Conservation (phyloP, 495 filamentous ascomycete species). For the Poronia punctata region DNA sequence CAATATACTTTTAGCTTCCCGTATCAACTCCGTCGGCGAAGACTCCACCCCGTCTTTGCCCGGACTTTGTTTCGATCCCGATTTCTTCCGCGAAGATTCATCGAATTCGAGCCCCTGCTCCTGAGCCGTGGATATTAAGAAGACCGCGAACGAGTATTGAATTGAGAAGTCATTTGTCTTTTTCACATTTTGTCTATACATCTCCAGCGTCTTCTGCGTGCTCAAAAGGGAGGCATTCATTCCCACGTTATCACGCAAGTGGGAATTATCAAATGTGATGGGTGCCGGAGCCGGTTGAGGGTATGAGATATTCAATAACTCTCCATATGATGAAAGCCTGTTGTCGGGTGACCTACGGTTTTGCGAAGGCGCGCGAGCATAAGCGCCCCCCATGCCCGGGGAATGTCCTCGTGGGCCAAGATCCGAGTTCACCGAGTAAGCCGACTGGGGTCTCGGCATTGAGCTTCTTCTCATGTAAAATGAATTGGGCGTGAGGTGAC, state of each 20-base stretch:
- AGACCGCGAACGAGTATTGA: conserved; percentile 92
- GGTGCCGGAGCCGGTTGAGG: conserved; percentile 74
- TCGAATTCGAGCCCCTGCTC: conserved; percentile 47
- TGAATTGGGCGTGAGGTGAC: conserved; percentile 51
- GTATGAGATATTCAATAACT: conserved; percentile 83
- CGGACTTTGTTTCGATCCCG: conserved; percentile 38
- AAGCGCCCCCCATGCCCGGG: conserved; percentile 39
- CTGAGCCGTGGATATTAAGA: conserved; percentile 80
- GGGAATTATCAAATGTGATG: conserved; percentile 66
- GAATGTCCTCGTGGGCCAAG: conserved; percentile 53
- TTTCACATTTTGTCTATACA: conserved; percentile 95
- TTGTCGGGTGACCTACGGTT: conserved; percentile 67
- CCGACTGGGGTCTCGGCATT: conserved; percentile 59
- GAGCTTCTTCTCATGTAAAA: conserved; percentile 44
- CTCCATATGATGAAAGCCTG: conserved; percentile 73
- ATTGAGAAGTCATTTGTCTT: conserved; percentile 84
- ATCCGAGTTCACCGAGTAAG: conserved; percentile 67
- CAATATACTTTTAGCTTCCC: conserved; percentile 84
- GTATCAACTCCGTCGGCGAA: conserved; percentile 60
- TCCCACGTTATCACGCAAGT: conserved; percentile 70
- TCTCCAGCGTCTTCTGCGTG: conserved; percentile 85
- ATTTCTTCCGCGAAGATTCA: conserved; percentile 31
- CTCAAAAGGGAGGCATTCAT: conserved; percentile 84
- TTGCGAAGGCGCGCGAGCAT: conserved; percentile 52
- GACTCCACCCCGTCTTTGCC: conserved; percentile 38